Evolutionary conservation across 257 asterid genomes (phyloP), one percentile per base, ranked within the genome.

Genomic region (Eustoma russellianum): DNA sequence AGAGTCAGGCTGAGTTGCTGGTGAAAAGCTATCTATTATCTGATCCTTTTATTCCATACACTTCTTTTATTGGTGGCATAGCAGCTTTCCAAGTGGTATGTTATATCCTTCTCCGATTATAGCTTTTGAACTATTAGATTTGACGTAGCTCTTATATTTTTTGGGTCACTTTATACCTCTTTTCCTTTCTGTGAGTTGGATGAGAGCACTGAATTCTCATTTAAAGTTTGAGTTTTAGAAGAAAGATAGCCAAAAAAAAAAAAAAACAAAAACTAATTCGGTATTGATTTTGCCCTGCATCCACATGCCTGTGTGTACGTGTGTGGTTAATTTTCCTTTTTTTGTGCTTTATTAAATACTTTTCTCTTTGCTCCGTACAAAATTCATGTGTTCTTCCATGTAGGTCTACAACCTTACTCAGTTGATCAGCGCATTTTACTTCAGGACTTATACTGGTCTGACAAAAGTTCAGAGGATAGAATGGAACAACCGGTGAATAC

Each of bases 401-500:
- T 87, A 90, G 97, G 78, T 78, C 41, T 86, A 90, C 62, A 90
- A 90, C 76, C 68, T 86, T 70, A 76, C 75, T 63, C 82, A 86
- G 77, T 79, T 86, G 66, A 82, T 86, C 83, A 86, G 98, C 82
- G 54, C 83, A 8, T 74, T 78, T 67, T 77, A 83, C 85, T 81
- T 75, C 67, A 78, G 77, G 79, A 78, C 79, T 61, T 90, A 86
- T 66, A 68, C 56, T 70, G 74, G 77, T 66, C 95, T 91, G 34
- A 84, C 95, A 35, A 91, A 87, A 71, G 70, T 84, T 69, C 92
- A 87, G 66, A 74, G 77, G 74, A 72, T 60, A 34, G 95, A 91
- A 69, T 91, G 98, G 98, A 87, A 84, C 74, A 84, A 91, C 65
- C 92, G 98, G 98, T 91, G 64, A 79, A 58, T 43, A 65, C 55